Evolutionary conservation across 2,329 filamentous ascomycete species (phyloP).

Genomic region (Phialophora macrospora): DNA sequence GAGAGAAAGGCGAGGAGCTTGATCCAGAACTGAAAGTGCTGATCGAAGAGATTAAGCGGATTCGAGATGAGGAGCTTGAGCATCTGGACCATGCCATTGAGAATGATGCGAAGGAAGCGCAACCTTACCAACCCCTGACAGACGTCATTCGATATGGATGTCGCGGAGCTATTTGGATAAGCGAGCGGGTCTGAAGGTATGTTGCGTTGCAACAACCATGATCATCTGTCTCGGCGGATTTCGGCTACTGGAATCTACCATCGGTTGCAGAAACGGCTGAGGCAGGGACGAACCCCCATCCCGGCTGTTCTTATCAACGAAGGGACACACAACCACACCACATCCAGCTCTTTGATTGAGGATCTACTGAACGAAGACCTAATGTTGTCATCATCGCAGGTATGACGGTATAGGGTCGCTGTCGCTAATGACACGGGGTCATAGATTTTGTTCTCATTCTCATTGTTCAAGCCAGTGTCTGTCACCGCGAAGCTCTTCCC

Average conservation of each 20-base stretch:
- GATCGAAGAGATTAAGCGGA: constrained; percentile 74
- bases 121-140: constrained; percentile 86
- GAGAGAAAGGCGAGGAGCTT: constrained; percentile 76
- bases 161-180: constrained; percentile 89
- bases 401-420: not conserved
- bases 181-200: constrained; percentile 50
- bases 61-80: constrained; percentile 94
- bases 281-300: not conserved
- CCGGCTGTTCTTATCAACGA: not conserved
- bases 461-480: not conserved
- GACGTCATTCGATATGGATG: constrained; percentile 89
- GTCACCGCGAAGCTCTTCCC: not conserved
- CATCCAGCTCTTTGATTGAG: not conserved
- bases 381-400: not conserved
- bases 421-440: not conserved
- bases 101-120: constrained; percentile 87
- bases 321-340: not conserved
- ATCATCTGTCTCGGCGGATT: not conserved
- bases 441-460: not conserved
- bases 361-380: not conserved
- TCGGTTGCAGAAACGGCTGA: not conserved
- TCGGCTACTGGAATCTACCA: not conserved
- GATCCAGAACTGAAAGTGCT: constrained; percentile 77
- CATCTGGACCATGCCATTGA: constrained; percentile 94
- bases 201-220: not conserved